Evolutionary conservation across 2,329 filamentous ascomycete genomes (phyloP).

Genomic region (Juglanconis sp.): DNA sequence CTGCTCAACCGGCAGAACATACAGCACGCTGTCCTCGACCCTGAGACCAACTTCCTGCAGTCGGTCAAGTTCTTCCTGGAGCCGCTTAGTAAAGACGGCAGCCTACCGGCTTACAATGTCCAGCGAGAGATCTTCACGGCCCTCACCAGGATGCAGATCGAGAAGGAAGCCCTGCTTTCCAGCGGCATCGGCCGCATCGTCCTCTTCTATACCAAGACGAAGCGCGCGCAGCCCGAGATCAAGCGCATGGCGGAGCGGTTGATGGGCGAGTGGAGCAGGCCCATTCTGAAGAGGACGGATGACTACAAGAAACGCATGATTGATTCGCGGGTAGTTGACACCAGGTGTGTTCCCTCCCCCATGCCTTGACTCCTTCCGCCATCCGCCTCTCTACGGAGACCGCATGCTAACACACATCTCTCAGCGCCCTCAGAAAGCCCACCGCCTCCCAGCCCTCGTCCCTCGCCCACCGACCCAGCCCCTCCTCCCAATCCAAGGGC

Average conservation of each 20-base stretch:
- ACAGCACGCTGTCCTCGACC: constrained; percentile 81
- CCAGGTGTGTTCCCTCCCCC: constrained; percentile 47
- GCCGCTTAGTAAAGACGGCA: constrained; percentile 80
- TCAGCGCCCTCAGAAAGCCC: constrained; percentile 41
- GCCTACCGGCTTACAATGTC: constrained; percentile 93
- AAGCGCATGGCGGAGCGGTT: constrained; percentile 91
- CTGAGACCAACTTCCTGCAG: constrained; percentile 91
- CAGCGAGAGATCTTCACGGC: constrained; percentile 90
- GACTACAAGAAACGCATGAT: constrained; percentile 85
- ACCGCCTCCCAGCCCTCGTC: constrained; percentile 34
- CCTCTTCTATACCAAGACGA: constrained; percentile 94
- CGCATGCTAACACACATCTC: constrained; percentile 26
- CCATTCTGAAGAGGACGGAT: constrained; percentile 88
- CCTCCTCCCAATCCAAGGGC: constrained; percentile 27
- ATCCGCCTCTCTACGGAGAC: too few relatives aligned
- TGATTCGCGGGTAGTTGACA: constrained; percentile 61
- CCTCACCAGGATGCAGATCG: constrained; percentile 76
- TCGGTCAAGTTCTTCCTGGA: constrained; percentile 97
- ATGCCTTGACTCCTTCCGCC: too few relatives aligned
- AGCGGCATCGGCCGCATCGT: constrained; percentile 96
- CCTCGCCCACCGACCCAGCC: constrained; percentile 20
- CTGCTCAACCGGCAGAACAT: constrained; percentile 87
- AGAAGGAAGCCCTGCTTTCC: constrained; percentile 84
- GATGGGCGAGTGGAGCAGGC: constrained; percentile 92
- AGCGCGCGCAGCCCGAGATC: constrained; percentile 80